A percentile compares a stretch with the other conserved stretches of the same genome.
Evolutionary conservation across 2,329 filamentous ascomycete genomes (phyloP).

Genomic region (Simplicillium sp.): DNA sequence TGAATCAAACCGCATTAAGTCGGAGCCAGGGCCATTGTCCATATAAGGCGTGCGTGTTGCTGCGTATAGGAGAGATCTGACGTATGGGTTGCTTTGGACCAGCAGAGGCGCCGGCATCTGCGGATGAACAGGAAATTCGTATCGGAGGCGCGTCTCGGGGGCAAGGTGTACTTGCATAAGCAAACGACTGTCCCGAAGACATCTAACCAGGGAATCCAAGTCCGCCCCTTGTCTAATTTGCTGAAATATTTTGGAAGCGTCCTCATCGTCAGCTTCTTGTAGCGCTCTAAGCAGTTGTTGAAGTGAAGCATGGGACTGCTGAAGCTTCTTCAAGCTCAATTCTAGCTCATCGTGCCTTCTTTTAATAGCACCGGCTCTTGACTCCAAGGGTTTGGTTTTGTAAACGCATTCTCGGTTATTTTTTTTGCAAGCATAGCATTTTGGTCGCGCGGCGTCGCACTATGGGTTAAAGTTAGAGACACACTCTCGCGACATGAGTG

Average conservation of each 20-base stretch:
- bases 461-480: no score
- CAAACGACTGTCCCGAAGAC: conserved; percentile 23
- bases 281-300: conserved; percentile 1
- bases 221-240: conserved; percentile 25
- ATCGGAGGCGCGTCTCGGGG: conserved; percentile 27
- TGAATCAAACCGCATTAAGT: not conserved
- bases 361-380: not conserved
- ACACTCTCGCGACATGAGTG: no score
- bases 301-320: not conserved
- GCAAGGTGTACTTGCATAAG: conserved; percentile 25
- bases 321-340: no score
- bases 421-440: not conserved
- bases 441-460: not conserved
- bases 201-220: conserved; percentile 18
- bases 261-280: conserved; percentile 12
- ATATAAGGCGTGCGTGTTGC: no score
- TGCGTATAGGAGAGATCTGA: conserved; percentile 11
- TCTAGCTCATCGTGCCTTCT: not conserved
- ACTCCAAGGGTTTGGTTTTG: not conserved
- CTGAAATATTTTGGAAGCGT: conserved; percentile 22
- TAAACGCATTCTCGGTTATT: not conserved
- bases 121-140: conserved; percentile 25
- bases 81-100: conserved; percentile 11
- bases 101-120: conserved; percentile 11
- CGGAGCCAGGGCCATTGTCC: not conserved